phyloP scores from a whole-genome alignment of 352 stramenopile species.

The Pythium chondricola region DNA sequence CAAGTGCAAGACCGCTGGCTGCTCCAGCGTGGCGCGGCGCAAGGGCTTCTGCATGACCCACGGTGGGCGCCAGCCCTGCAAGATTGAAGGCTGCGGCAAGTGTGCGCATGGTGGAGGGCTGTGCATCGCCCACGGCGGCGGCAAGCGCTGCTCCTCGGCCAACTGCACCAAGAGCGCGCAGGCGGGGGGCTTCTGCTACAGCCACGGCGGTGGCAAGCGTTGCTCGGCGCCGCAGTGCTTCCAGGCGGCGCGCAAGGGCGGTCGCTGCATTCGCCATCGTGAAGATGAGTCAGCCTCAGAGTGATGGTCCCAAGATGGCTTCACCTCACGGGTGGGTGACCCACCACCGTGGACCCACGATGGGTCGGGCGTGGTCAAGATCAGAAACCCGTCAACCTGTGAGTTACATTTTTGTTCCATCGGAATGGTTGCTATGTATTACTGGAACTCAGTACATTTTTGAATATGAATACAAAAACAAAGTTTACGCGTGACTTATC shows the following conservation, averaged over 20 bases:
- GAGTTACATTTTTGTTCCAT: neutral
- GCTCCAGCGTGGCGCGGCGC: slow-evolving; percentile 52
- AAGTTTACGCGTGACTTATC: too few relatives aligned
- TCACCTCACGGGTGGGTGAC: too few relatives aligned
- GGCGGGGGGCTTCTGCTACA: slow-evolving; percentile 73
- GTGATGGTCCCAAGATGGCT: too few relatives aligned
- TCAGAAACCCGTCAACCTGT: neutral
- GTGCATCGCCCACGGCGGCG: slow-evolving; percentile 68
- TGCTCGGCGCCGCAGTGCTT: slow-evolving; percentile 66
- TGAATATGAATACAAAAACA: neutral
- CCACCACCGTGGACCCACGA: too few relatives aligned
- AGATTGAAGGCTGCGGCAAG: slow-evolving; percentile 56
- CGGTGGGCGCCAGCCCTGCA: slow-evolving; percentile 68
- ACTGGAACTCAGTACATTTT: slow-evolving; percentile 12
- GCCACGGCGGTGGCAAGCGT: slow-evolving; percentile 70
- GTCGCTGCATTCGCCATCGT: slow-evolving; percentile 76
- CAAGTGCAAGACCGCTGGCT: slow-evolving; percentile 61
- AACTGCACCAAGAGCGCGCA: slow-evolving; percentile 66
- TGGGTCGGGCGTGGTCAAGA: too few relatives aligned
- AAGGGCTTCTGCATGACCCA: slow-evolving; percentile 74
- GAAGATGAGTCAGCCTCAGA: too few relatives aligned
- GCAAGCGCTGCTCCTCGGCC: slow-evolving; percentile 56
- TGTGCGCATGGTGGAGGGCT: slow-evolving; percentile 71
- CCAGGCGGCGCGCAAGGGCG: slow-evolving; percentile 66
- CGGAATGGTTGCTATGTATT: slow-evolving; percentile 10